Conservation (phyloP, 2,329 filamentous ascomycete species). For the Penicillium sp. region DNA sequence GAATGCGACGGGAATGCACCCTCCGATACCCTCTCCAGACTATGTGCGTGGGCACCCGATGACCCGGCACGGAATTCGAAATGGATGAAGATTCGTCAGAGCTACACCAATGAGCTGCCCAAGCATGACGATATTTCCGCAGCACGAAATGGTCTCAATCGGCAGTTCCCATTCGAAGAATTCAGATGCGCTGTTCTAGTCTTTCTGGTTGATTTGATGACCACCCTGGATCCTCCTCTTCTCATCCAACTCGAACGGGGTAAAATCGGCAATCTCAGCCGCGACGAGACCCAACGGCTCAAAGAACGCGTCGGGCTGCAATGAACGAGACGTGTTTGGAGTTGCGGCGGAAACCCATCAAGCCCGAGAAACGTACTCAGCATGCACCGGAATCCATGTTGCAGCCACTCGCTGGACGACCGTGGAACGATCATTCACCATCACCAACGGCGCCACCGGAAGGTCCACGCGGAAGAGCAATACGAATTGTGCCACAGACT, state of each 20-base stretch:
- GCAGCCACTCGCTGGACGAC: not conserved
- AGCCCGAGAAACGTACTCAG: not conserved
- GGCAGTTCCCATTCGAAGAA: constrained; percentile 29
- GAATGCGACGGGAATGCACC: constrained; percentile 31
- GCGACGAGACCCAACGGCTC: constrained; percentile 38
- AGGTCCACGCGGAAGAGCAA: not conserved
- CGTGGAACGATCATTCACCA: not conserved
- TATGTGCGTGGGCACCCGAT: constrained; percentile 46
- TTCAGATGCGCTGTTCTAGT: constrained; percentile 43
- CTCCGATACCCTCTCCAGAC: constrained; percentile 40
- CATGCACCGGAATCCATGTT: not conserved
- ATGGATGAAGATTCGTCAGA: constrained; percentile 27
- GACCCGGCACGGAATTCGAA: constrained; percentile 37
- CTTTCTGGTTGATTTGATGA: constrained; percentile 46
- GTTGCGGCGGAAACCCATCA: not conserved
- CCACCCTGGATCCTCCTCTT: constrained; percentile 46
- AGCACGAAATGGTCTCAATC: constrained; percentile 25
- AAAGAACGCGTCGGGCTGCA: constrained; percentile 28
- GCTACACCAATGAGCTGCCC: constrained; percentile 19
- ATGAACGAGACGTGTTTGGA: not conserved
- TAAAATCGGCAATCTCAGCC: constrained; percentile 39
- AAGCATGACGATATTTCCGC: constrained; percentile 15
- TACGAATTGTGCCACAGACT: not conserved
- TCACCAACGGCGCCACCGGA: not conserved
- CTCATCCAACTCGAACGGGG: constrained; percentile 54